Percentiles rank a stretch among this genome's conserved stretches.
Conservation (phyloP, 768 basidiomycete genomes). For the Mycena latifolia region DNA sequence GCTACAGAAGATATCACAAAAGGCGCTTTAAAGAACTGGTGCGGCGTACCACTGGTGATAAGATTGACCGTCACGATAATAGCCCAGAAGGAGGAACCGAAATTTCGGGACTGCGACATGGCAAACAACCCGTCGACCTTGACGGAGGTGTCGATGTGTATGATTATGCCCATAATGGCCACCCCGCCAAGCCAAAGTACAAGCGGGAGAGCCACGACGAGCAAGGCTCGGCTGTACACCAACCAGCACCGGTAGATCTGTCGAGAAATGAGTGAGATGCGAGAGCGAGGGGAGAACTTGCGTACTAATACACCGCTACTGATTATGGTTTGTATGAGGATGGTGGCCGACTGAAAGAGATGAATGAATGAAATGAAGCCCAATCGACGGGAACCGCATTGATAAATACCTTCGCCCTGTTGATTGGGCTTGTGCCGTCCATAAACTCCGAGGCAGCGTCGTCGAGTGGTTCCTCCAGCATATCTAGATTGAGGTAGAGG, state of each 20-base stretch:
- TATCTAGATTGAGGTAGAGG: constrained; percentile 18
- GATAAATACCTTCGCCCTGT: constrained; percentile 15
- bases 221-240: constrained; percentile 16
- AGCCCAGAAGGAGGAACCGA: constrained; percentile 28
- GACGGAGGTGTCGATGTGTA: constrained; percentile 10
- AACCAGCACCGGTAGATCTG: constrained; percentile 36
- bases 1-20: constrained; percentile 1
- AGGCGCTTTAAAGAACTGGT: not conserved
- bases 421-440: constrained; percentile 17
- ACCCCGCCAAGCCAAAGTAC: constrained; percentile 26
- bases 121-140: constrained; percentile 17
- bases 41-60: constrained; percentile 24
- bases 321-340: constrained; percentile 19
- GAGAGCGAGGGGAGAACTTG: not conserved
- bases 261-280: not conserved
- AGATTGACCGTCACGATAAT: constrained; percentile 23
- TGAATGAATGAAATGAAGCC: too few relatives aligned
- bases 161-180: constrained; percentile 25
- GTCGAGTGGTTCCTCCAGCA: not conserved
- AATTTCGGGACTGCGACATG: not conserved
- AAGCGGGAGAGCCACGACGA: constrained; percentile 5
- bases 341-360: constrained; percentile 18
- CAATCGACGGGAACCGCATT: not conserved
- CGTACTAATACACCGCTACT: constrained; percentile 30
- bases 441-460: not conserved